These are phyloP conservation scores for Backusella macrospora DNA, from an alignment of 192 early-diverging fungal species.

Conservation along the genomic window DNA sequence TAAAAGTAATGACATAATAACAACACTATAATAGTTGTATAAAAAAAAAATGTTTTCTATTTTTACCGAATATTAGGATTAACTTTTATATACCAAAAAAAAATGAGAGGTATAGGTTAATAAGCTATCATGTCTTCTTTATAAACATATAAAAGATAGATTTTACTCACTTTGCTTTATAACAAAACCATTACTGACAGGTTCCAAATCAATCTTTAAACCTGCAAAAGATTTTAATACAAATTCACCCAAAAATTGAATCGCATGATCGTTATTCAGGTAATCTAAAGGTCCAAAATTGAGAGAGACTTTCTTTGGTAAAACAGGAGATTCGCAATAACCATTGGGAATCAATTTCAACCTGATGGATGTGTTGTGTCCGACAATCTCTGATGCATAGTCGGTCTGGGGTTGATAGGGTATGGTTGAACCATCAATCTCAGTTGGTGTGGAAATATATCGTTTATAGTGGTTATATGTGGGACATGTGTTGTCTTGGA, in stretches of 20 bases:
- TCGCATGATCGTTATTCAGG: constrained; percentile 2
- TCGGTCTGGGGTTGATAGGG: constrained; percentile 51
- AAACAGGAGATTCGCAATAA: constrained; percentile 46
- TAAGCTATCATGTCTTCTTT: background rate
- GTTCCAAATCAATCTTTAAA: constrained; percentile 35
- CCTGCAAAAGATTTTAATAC: constrained; percentile 38
- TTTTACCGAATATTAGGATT: constrained; percentile 7
- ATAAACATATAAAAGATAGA: background rate
- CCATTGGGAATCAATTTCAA: constrained; percentile 39
- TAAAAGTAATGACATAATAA: background rate
- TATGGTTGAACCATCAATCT: constrained; percentile 40
- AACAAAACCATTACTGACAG: constrained; percentile 29
- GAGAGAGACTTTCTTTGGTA: constrained; percentile 5
- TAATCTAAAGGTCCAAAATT: background rate
- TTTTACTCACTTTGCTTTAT: constrained; percentile 49
- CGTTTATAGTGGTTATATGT: background rate
- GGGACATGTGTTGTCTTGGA: background rate
- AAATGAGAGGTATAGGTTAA: background rate
- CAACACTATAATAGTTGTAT: background rate
- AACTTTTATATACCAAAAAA: background rate
- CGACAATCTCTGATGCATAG: constrained; percentile 54
- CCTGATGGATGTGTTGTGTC: constrained; percentile 26
- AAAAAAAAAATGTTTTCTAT: background rate
- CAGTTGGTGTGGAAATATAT: constrained; percentile 10
- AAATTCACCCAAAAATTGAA: constrained; percentile 39